These are phyloP conservation scores for Xylogone sp. DNA, from an alignment of 2,329 filamentous ascomycete genomes.

Conservation along the genomic window DNA sequence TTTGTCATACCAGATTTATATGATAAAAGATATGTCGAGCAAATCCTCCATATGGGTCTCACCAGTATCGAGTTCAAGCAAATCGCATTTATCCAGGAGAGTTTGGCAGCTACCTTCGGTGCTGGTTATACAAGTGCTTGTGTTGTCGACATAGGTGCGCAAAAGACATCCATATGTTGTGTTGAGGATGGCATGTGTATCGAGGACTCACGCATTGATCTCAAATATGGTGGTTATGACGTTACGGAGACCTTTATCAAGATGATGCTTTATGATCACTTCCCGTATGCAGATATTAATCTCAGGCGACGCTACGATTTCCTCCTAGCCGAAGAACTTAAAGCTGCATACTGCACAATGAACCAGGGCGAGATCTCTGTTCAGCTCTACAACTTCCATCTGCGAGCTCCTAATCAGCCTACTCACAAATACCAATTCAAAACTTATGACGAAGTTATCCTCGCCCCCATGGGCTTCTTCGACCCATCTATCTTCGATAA, in stretches of 20 bases:
- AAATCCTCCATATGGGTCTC: constrained; percentile 79
- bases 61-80: constrained; percentile 85
- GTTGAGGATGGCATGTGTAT: constrained; percentile 95
- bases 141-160: constrained; percentile 92
- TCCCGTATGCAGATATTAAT: constrained; percentile 94
- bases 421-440: constrained; percentile 95
- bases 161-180: constrained; percentile 96
- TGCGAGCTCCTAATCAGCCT: constrained; percentile 81
- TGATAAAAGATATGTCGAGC: constrained; percentile 87
- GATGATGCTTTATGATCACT: constrained; percentile 96
- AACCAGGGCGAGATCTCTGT: constrained; percentile 86
- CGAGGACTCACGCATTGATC: constrained; percentile 90
- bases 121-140: constrained; percentile 92
- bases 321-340: constrained; percentile 89
- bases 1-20: constrained; percentile 96
- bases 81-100: constrained; percentile 94
- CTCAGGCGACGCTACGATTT: constrained; percentile 87
- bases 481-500: constrained; percentile 86
- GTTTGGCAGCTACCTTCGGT: constrained; percentile 89
- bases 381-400: constrained; percentile 83
- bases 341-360: constrained; percentile 89
- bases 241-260: constrained; percentile 93
- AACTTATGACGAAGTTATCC: constrained; percentile 90
- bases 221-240: constrained; percentile 91
- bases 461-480: constrained; percentile 95